Evolutionary conservation across 140 eudicot genomes (phyloP), one percentile per base, ranked within the genome.

Genomic region (Bidens hawaiensis): DNA sequence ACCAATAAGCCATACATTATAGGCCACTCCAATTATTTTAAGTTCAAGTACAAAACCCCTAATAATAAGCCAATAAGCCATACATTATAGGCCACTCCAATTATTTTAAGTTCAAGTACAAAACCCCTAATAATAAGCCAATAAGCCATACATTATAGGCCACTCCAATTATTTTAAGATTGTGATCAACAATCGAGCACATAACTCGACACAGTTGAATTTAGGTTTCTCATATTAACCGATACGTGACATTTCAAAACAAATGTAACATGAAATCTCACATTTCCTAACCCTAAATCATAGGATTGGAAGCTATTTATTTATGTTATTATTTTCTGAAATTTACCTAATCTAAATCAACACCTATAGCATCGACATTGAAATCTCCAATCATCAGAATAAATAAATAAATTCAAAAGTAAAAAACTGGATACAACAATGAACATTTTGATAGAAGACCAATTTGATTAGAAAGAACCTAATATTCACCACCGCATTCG

Each of bases 171-270:
- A 24, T 6, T 50, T 2, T 64, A 8, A 49, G 51, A n/a, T n/a
- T n/a, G n/a, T 50, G 28, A 50, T 23, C 15, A 18, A 66, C 41
- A 40, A 47, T 33, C 19, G 17, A 23, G 54, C 53, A 22, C 64
- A 24, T 23, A 38, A 53, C 19, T 36, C 27, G 52, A 38, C 51
- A 50, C 40, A 10, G 23, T 53, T 63, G 46, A 46, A 47, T 9
- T n/a, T 26, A 62, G 26, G 8, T 15, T 26, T 26, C 73, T 67
- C 65, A 19, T 21, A 69, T 46, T 21, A 69, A 69, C 53, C 13
- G 13, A 8, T 16, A 47, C 13, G 25, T 18, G 53, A 6, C 5
- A 18, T 17, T 17, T 12, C 17, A 40, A 40, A 40, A 40, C 46
- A 40, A 13, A 47, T 6, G 49, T n/a, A 43, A 15, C 21, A 43